Evolutionary conservation across 2,329 filamentous ascomycete genomes (phyloP), one percentile per base, ranked within the genome.

Genomic region (Colletotrichum graminicola): DNA sequence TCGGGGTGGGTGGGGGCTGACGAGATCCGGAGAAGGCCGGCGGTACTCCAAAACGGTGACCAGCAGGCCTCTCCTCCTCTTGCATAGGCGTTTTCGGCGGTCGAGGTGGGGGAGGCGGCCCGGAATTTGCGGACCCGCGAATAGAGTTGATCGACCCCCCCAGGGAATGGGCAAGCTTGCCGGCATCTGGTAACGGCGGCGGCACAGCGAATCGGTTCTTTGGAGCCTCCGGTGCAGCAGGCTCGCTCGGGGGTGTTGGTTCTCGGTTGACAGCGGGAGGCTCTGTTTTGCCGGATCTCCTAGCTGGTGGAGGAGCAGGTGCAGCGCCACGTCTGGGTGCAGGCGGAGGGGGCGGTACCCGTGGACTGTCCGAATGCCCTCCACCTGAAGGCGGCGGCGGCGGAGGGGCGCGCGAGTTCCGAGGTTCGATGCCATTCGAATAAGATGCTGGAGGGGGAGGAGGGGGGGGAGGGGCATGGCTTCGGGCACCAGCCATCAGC

Each of bases 151-250:
- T 60, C 8, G 86, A 66, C 76, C 78, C 18, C 79, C 81, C 77
- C 75, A 84, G 52, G 80, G 77, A 84, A 82, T 91, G 86, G 4
- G 92, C 94, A 78, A 90, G 96, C 81, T 94, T 97, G 47, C 96
- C 96, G 69, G 96, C 96, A 80, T 97, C 95, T 66, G 94, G 90
- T 71, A 98, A 83, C 2, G 95, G 93, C 43, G 96, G 96, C 56
- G 96, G 96, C 11, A 74, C 73, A 23, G 67, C 71, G 23, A 73
- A 74, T 54, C 71, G 55, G 11, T 90, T 89, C 62, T 91, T 88
- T 29, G 90, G 88, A 21, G 81, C 80, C 39, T 77, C 75, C 23
- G 91, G 89, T 16, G 94, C 93, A 18, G 91, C 90, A 18, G 92
- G 89, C 71, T 94, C 92, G 77, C 91, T 87, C 39, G 92, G 88